A percentile compares a stretch with the other conserved stretches of the same genome.
These are phyloP conservation scores for Vitis vinifera DNA, from an alignment of 164 flowering plant species.

Conservation along the genomic window DNA sequence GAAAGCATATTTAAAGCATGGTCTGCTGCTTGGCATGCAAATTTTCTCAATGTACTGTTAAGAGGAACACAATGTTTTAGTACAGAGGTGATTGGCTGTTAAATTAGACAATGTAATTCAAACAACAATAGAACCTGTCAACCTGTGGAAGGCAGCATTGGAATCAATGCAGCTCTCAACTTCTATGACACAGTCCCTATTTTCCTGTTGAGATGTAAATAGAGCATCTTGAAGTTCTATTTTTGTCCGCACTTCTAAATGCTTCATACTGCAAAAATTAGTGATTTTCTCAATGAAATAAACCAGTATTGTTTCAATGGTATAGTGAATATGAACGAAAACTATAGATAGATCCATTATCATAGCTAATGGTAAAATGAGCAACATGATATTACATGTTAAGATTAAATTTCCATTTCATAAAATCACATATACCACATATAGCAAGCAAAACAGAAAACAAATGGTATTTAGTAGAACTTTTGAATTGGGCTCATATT, in stretches of 20 bases:
- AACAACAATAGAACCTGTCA: neutral
- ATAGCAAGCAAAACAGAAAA: no score
- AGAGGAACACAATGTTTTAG: slow-evolving; percentile 3
- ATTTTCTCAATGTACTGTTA: slow-evolving; percentile 54
- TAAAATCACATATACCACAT: no score
- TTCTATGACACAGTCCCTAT: slow-evolving; percentile 70
- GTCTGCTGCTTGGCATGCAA: slow-evolving; percentile 66
- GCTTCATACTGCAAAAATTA: slow-evolving; percentile 61
- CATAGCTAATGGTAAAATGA: no score
- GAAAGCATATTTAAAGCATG: slow-evolving; percentile 48
- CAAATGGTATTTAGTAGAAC: no score
- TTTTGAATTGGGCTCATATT: no score
- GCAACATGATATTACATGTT: no score
- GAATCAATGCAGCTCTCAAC: slow-evolving; percentile 76
- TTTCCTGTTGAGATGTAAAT: slow-evolving; percentile 37
- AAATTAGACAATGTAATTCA: slow-evolving; percentile 1
- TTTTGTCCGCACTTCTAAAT: slow-evolving; percentile 66
- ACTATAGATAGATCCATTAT: no score
- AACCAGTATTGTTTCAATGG: no score
- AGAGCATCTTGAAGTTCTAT: slow-evolving; percentile 67
- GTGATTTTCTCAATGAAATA: no score
- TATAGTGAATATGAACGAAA: no score
- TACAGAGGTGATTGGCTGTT: neutral
- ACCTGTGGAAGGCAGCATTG: slow-evolving; percentile 87
- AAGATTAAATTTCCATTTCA: no score